Conservation (phyloP, 2,329 filamentous ascomycete species). For the Fusarium beomiforme region DNA sequence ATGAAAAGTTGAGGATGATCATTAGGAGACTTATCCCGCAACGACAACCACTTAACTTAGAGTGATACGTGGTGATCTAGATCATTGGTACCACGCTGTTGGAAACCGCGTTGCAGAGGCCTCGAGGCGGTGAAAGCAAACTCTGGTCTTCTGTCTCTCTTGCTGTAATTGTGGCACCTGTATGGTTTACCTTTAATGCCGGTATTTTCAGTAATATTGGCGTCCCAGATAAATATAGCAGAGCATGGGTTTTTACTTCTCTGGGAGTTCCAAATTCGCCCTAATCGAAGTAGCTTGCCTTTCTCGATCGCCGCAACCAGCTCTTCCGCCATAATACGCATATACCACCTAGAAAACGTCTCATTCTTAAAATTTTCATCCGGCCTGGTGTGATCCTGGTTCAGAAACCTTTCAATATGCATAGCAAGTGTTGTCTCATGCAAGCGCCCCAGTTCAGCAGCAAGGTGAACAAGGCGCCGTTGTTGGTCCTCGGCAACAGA, state of each 20-base stretch:
- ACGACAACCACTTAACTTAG: neutral
- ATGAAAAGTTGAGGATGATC: neutral
- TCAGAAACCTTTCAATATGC: neutral
- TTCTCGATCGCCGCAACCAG: neutral
- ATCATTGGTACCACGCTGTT: neutral
- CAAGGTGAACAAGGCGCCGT: neutral
- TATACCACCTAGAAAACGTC: neutral
- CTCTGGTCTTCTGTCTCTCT: neutral
- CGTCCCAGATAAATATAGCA: neutral
- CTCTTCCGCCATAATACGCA: neutral
- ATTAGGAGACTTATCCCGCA: neutral
- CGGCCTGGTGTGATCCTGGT: neutral
- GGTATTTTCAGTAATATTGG: neutral
- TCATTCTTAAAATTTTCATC: neutral
- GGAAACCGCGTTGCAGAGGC: neutral
- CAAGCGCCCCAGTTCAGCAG: neutral
- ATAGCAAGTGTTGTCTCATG: neutral
- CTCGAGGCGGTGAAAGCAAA: neutral
- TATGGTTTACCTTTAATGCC: neutral
- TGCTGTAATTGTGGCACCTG: neutral
- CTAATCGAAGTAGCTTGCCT: neutral
- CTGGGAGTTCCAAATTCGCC: neutral
- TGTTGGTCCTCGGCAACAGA: neutral
- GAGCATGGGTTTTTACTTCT: neutral
- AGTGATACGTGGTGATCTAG: neutral